A percentile compares a stretch with the other conserved stretches of the same genome.
phyloP scores from a whole-genome alignment of 352 stramenopile genomes.

The Phytophthora lateralis region DNA sequence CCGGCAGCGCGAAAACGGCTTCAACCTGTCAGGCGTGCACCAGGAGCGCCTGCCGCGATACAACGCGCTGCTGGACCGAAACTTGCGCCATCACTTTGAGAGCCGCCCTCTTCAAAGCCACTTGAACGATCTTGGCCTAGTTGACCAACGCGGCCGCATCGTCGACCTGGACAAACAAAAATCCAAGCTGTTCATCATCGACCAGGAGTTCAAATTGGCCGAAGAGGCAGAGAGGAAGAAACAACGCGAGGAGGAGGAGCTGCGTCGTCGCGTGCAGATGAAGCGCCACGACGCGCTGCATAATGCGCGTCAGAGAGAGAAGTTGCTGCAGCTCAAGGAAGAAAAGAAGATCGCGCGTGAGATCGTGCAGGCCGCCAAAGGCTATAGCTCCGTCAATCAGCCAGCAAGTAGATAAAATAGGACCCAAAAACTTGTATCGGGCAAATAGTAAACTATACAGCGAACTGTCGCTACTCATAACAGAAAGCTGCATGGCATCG shows the following conservation, averaged over 20 bases:
- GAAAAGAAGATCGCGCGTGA: constrained; percentile 88
- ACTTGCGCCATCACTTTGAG: constrained; percentile 91
- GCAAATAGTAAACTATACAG: constrained; percentile 10
- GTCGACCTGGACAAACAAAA: constrained; percentile 91
- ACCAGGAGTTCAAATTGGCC: constrained; percentile 91
- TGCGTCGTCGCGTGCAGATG: constrained; percentile 86
- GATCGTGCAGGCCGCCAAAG: constrained; percentile 81
- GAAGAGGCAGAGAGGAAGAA: constrained; percentile 78
- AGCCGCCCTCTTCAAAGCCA: constrained; percentile 77
- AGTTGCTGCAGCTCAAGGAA: constrained; percentile 87
- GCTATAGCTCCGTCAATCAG: constrained; percentile 55
- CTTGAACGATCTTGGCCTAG: constrained; percentile 78
- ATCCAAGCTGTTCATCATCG: constrained; percentile 90
- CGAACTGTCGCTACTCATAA: not conserved
- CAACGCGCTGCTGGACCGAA: constrained; percentile 90
- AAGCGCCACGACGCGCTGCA: constrained; percentile 89
- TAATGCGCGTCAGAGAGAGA: constrained; percentile 77
- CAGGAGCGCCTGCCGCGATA: constrained; percentile 80
- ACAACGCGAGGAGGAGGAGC: constrained; percentile 86
- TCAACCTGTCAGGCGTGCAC: constrained; percentile 63
- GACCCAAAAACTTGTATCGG: constrained; percentile 14
- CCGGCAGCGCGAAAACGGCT: constrained; percentile 59
- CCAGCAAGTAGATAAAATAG: constrained; percentile 26
- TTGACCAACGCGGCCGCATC: constrained; percentile 89
- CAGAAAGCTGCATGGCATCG: no score